Percentiles rank a stretch among this genome's conserved stretches.
These are phyloP conservation scores for Eucalyptus curtisii DNA, from an alignment of 345 rosid species.

Conservation along the genomic window DNA sequence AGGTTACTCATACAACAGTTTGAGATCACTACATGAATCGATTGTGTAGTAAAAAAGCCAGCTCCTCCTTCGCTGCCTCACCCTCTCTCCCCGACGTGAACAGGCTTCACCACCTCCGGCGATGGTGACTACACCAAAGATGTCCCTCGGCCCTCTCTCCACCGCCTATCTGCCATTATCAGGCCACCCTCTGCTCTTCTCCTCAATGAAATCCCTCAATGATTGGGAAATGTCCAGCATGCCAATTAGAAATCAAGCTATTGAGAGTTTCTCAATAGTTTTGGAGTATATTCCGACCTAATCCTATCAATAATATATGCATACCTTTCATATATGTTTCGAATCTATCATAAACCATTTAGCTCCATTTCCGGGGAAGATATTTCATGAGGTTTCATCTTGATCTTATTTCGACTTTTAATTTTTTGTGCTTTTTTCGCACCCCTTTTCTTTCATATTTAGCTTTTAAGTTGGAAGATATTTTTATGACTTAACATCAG, in stretches of 20 bases:
- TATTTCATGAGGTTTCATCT: background rate
- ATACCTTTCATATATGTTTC: background rate
- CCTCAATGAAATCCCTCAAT: background rate
- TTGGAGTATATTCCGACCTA: background rate
- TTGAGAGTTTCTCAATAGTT: background rate
- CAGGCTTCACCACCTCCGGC: background rate
- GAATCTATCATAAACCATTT: background rate
- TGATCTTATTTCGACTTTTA: background rate
- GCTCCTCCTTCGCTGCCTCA: background rate
- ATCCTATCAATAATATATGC: background rate
- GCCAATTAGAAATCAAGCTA: background rate
- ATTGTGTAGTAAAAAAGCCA: background rate
- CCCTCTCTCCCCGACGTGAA: background rate
- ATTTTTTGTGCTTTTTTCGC: background rate
- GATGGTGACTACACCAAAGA: background rate
- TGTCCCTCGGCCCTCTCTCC: background rate
- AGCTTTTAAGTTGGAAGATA: background rate
- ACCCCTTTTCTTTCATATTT: background rate
- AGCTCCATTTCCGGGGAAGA: background rate
- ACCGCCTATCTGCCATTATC: background rate
- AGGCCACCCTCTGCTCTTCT: background rate
- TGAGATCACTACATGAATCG: background rate
- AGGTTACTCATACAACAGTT: background rate
- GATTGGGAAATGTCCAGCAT: background rate
- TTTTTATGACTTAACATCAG: background rate